Percentiles rank a stretch among this genome's conserved stretches.
These are phyloP conservation scores for Tuber magnatum DNA, from an alignment of 495 filamentous ascomycete genomes.

Conservation along the genomic window DNA sequence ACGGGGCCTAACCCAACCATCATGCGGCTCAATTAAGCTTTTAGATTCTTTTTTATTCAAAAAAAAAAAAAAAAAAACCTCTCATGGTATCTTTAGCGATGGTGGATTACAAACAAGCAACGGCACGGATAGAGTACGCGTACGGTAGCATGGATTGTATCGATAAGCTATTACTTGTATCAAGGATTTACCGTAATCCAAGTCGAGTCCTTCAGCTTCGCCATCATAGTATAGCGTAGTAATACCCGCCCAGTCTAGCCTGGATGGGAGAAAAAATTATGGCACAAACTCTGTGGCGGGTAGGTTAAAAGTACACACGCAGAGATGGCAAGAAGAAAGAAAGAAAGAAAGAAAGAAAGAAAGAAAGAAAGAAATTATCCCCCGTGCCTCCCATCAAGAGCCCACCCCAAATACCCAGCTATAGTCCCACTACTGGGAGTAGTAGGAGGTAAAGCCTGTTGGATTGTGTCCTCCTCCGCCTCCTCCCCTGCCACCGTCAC, in stretches of 20 bases:
- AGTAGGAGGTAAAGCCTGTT: background rate
- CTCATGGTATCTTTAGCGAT: background rate
- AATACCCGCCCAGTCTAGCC: background rate
- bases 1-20: no score
- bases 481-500: background rate
- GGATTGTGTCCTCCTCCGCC: background rate
- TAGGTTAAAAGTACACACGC: background rate
- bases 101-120: background rate
- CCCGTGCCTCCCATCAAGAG: background rate
- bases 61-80: background rate
- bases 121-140: background rate
- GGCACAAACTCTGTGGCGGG: no score
- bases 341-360: background rate
- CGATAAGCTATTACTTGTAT: background rate
- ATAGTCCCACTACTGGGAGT: background rate
- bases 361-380: background rate
- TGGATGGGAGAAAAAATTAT: background rate
- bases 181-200: background rate
- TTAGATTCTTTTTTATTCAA: background rate
- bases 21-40: background rate
- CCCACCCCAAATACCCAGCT: background rate
- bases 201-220: background rate
- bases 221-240: background rate
- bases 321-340: no score
- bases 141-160: background rate